Conservation (phyloP, 2,329 filamentous ascomycete genomes). For the Fusarium virguliforme region DNA sequence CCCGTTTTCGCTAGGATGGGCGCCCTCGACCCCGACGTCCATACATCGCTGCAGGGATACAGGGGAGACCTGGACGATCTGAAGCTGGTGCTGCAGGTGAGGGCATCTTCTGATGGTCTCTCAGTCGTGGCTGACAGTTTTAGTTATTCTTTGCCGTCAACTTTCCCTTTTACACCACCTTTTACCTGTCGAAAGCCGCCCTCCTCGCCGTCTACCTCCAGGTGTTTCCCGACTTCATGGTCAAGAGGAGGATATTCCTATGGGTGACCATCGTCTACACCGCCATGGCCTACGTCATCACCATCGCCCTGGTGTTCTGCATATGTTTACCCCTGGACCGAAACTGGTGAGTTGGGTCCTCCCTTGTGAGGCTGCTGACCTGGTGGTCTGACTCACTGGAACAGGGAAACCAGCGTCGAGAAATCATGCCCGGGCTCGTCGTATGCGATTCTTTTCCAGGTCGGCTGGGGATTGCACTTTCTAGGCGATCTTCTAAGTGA, state of each 20-base stretch:
- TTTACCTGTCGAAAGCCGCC: constrained; percentile 46
- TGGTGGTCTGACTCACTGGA: neutral
- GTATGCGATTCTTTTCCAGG: constrained; percentile 22
- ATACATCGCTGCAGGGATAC: constrained; percentile 25
- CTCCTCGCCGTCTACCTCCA: constrained; percentile 38
- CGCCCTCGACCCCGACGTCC: constrained; percentile 34
- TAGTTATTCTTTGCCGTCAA: constrained; percentile 36
- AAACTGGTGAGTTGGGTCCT: constrained; percentile 22
- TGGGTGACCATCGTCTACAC: constrained; percentile 30
- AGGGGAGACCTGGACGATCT: constrained; percentile 3
- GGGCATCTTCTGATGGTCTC: accelerated
- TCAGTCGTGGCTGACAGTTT: neutral
- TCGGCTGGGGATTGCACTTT: constrained; percentile 37
- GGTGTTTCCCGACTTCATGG: constrained; percentile 33
- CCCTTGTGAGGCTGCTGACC: no score
- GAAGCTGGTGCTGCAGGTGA: constrained; percentile 26
- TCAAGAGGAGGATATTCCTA: constrained; percentile 29
- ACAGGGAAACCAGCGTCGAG: neutral
- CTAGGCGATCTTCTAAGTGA: constrained; percentile 27
- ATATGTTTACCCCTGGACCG: constrained; percentile 23
- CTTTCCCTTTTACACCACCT: constrained; percentile 44
- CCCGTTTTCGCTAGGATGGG: constrained; percentile 20
- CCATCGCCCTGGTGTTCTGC: constrained; percentile 3
- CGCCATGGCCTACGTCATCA: neutral
- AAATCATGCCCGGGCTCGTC: constrained; percentile 5